A percentile compares a stretch with the other conserved stretches of the same genome.
Conservation (phyloP, 176 grass and related monocot genomes). For the Microstegium vimineum region DNA sequence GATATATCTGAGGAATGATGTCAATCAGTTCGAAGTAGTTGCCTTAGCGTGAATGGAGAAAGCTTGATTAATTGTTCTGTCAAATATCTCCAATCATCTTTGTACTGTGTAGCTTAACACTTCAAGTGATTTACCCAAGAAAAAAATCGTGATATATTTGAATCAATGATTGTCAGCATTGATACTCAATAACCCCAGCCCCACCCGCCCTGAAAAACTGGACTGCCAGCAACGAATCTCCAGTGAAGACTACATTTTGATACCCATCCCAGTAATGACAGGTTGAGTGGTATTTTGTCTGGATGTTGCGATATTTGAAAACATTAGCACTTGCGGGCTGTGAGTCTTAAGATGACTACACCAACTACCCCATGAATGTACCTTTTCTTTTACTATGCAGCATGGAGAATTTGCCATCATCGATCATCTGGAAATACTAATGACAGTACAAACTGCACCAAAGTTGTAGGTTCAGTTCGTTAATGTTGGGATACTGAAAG, state of each 20-base stretch:
- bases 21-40: constrained; percentile 13
- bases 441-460: background rate
- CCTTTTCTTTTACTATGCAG: background rate
- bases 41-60: constrained; percentile 3
- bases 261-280: background rate
- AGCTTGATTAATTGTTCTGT: constrained; percentile 16
- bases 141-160: constrained; percentile 4
- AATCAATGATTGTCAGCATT: background rate
- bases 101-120: constrained; percentile 33
- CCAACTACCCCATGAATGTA: background rate
- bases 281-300: background rate
- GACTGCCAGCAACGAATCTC: background rate
- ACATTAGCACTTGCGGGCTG: too few species aligned
- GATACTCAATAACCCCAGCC: background rate
- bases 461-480: background rate
- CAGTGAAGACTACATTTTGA: background rate
- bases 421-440: constrained; percentile 11
- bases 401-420: background rate
- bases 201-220: background rate
- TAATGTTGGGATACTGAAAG: background rate
- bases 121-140: constrained; percentile 25
- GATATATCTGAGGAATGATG: constrained; percentile 10
- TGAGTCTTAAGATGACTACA: background rate
- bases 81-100: background rate
- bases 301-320: too few species aligned